Conservation (phyloP, 2,329 filamentous ascomycete genomes). For the Seiridium cupressi region DNA sequence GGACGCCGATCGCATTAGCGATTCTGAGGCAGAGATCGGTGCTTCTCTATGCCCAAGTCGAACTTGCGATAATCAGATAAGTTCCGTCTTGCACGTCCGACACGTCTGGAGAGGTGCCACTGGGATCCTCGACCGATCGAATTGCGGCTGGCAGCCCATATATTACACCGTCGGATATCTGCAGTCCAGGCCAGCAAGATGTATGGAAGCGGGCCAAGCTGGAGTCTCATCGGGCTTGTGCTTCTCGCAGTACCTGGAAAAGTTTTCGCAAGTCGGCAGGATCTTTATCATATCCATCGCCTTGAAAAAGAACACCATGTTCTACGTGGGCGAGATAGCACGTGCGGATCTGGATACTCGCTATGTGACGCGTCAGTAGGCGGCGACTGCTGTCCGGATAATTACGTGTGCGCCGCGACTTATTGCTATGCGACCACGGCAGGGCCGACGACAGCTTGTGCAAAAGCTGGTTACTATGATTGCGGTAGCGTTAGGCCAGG, state of each 20-base stretch:
- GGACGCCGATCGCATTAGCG: no score
- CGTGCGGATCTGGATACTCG: slow-evolving; percentile 19
- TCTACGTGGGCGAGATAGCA: slow-evolving; percentile 22
- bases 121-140: not conserved
- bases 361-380: slow-evolving; percentile 21
- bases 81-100: not conserved
- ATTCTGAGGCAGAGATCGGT: no score
- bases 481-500: slow-evolving; percentile 25
- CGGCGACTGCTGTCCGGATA: slow-evolving; percentile 47
- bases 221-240: slow-evolving; percentile 14
- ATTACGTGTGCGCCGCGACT: slow-evolving; percentile 45
- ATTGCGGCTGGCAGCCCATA: not conserved
- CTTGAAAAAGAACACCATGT: slow-evolving; percentile 21
- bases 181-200: slow-evolving; percentile 12
- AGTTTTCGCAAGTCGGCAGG: slow-evolving; percentile 9
- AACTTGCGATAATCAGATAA: no score
- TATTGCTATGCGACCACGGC: slow-evolving; percentile 47
- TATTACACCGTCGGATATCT: not conserved
- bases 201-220: slow-evolving; percentile 14
- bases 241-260: slow-evolving; percentile 11
- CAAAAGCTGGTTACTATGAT: slow-evolving; percentile 32
- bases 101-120: not conserved
- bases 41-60: no score
- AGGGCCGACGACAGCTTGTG: slow-evolving; percentile 36
- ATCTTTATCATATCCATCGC: slow-evolving; percentile 19